A percentile compares a stretch with the other conserved stretches of the same genome.
Conservation (phyloP, 345 rosid genomes). For the Eucalyptus tenuipes region DNA sequence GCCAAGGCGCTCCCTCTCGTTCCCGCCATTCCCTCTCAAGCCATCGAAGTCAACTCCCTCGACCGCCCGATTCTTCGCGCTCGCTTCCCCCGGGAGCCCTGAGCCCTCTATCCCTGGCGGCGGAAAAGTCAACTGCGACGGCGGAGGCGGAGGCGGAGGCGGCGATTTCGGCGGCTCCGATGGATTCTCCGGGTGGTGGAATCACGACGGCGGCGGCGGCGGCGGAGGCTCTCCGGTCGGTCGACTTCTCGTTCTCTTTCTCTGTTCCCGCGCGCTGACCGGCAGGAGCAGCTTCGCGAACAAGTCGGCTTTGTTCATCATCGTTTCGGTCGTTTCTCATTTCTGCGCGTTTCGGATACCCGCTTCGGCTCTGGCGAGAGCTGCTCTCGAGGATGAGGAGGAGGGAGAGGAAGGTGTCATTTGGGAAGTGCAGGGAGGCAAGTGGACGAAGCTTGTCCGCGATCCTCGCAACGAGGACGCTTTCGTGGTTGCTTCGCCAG, state of each 20-base stretch:
- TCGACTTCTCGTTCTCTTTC: constrained; percentile 1
- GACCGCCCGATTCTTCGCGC: not conserved
- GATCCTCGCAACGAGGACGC: constrained; percentile 32
- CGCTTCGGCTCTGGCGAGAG: constrained; percentile 33
- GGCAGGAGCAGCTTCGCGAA: not conserved
- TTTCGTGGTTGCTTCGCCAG: constrained; percentile 23
- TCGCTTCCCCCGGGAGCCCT: not conserved
- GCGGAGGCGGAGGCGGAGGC: not conserved
- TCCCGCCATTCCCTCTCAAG: not conserved
- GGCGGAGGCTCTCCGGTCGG: constrained; percentile 16
- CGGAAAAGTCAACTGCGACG: not conserved
- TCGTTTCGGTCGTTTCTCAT: constrained; percentile 18
- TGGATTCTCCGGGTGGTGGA: constrained; percentile 8
- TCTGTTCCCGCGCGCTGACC: not conserved
- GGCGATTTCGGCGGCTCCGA: constrained; percentile 10
- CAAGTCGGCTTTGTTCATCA: not conserved
- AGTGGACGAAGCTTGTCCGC: constrained; percentile 50
- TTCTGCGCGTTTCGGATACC: constrained; percentile 22
- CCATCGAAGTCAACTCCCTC: not conserved
- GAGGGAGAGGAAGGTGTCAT: constrained; percentile 8
- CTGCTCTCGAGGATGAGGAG: not conserved
- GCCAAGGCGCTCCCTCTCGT: not conserved
- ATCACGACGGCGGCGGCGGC: not conserved
- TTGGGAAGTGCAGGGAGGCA: constrained; percentile 74
- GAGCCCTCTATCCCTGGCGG: not conserved